These are phyloP conservation scores for Cutaneotrichosporon arboriforme DNA, from an alignment of 1,284 basidiomycete species.

Conservation along the genomic window DNA sequence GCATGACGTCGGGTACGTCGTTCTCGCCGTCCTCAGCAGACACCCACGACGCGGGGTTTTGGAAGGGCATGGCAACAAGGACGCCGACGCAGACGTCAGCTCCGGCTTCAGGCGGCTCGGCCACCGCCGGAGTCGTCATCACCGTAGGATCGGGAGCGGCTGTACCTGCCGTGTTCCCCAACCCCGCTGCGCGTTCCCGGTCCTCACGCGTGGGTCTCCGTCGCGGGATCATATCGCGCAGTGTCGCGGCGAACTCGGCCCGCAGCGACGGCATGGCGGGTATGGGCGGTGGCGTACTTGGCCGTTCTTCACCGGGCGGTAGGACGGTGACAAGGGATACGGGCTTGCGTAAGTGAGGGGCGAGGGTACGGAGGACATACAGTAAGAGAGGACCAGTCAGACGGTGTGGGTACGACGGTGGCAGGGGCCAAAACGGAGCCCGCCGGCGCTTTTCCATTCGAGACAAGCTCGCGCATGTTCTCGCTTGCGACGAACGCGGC, in stretches of 20 bases:
- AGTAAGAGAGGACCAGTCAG: not conserved
- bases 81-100: conserved; percentile 36
- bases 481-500: not conserved
- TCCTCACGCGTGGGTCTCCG: too few relatives aligned
- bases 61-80: conserved; percentile 36
- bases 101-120: conserved; percentile 17
- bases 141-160: not conserved
- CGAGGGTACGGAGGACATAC: not conserved
- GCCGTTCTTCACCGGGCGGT: too few relatives aligned
- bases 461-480: not conserved
- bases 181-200: not conserved
- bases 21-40: conserved; percentile 22
- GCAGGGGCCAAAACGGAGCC: too few relatives aligned
- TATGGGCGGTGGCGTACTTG: not conserved
- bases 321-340: too few relatives aligned
- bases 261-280: not conserved
- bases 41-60: conserved; percentile 20
- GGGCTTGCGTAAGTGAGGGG: conserved; percentile 9
- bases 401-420: too few relatives aligned
- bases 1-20: conserved; percentile 33
- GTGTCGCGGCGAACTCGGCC: conserved; percentile 3
- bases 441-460: not conserved
- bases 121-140: not conserved
- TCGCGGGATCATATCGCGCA: conserved; percentile 7
- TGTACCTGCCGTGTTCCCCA: not conserved